Percentiles rank a stretch among this genome's conserved stretches.
These are phyloP conservation scores for Arabis hirsuta DNA, from an alignment of 345 rosid species.

Conservation along the genomic window DNA sequence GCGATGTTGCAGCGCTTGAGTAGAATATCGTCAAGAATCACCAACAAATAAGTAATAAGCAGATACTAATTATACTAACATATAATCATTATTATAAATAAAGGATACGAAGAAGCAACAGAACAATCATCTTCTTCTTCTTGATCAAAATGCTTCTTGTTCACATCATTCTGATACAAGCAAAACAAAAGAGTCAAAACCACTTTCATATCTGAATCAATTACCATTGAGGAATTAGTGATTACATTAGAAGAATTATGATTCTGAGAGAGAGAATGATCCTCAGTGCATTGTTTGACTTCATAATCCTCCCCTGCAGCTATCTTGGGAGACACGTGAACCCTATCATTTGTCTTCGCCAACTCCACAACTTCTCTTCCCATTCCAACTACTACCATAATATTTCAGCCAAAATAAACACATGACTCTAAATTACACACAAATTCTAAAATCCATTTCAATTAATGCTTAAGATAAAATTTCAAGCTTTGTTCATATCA, in stretches of 20 bases:
- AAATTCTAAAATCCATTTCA: neutral
- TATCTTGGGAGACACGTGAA: slow-evolving; percentile 51
- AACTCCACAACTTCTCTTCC: slow-evolving; percentile 58
- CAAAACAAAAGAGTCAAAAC: neutral
- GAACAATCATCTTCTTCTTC: slow-evolving; percentile 80
- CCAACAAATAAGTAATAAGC: neutral
- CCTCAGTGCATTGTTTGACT: slow-evolving; percentile 53
- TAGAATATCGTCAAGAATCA: slow-evolving; percentile 23
- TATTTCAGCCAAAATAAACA: neutral
- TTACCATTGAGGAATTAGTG: neutral
- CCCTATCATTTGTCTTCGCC: slow-evolving; percentile 41
- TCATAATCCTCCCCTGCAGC: slow-evolving; percentile 54
- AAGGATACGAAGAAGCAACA: slow-evolving; percentile 84
- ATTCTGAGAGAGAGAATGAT: slow-evolving; percentile 18
- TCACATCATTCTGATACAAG: slow-evolving; percentile 53
- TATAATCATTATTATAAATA: too few relatives aligned
- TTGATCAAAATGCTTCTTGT: slow-evolving; percentile 57
- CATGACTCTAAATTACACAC: neutral
- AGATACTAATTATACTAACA: neutral
- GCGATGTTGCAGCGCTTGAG: slow-evolving; percentile 46
- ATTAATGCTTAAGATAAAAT: neutral
- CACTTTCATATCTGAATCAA: neutral
- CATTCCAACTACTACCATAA: slow-evolving; percentile 59
- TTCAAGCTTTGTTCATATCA: neutral
- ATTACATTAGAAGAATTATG: slow-evolving; percentile 28